These are phyloP conservation scores for Calonectria crousiana DNA, from an alignment of 2,329 filamentous ascomycete species.

Conservation along the genomic window DNA sequence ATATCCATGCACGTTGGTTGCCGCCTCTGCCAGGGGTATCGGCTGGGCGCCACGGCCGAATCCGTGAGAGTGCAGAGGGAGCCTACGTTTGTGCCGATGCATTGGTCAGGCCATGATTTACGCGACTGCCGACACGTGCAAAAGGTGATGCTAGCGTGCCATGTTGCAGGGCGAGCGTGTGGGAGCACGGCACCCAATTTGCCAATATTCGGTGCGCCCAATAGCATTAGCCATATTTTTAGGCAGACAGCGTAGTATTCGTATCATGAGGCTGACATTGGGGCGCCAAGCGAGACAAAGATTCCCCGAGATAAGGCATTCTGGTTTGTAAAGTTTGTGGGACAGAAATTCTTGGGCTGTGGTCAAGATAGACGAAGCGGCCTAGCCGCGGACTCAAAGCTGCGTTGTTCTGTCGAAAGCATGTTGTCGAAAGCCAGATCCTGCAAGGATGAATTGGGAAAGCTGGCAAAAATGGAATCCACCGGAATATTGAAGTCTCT, in stretches of 20 bases:
- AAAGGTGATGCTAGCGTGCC: background rate
- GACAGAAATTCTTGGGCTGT: background rate
- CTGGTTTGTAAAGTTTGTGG: background rate
- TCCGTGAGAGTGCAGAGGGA: background rate
- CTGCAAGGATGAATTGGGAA: background rate
- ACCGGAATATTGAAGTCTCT: background rate
- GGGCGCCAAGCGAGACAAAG: background rate
- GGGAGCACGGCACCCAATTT: background rate
- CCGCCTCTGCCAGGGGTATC: background rate
- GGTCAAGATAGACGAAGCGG: background rate
- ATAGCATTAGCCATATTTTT: background rate
- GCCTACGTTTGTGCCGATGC: background rate
- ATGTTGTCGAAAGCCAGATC: background rate
- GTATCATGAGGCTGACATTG: background rate
- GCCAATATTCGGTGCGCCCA: background rate
- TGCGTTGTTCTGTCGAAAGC: too few species aligned
- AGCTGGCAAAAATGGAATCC: background rate
- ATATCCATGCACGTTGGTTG: background rate
- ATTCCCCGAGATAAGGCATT: constrained; percentile 1
- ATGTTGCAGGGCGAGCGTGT: background rate
- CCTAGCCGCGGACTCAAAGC: background rate
- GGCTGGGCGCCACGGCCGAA: background rate
- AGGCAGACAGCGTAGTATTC: background rate
- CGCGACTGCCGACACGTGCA: background rate
- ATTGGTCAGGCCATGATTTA: background rate